These are phyloP conservation scores for Schizothecium vesticola DNA, from an alignment of 495 filamentous ascomycete genomes.

Conservation along the genomic window DNA sequence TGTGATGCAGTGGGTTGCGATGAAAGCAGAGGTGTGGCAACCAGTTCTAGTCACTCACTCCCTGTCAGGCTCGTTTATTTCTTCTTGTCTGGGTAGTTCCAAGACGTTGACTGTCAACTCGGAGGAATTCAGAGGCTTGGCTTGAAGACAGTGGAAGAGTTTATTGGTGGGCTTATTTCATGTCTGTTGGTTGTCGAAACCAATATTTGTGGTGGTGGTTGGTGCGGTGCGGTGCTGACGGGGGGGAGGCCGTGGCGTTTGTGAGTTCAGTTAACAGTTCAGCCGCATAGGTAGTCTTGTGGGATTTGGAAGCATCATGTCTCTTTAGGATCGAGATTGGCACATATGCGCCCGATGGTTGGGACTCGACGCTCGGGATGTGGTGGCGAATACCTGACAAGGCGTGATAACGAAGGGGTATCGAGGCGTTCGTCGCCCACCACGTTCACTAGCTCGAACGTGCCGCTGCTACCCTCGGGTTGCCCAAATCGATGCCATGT, in stretches of 20 bases:
- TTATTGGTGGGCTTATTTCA: background rate
- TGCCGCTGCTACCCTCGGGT: background rate
- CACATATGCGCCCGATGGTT: background rate
- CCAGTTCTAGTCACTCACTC: background rate
- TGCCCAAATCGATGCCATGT: background rate
- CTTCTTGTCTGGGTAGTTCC: background rate
- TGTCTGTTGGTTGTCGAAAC: background rate
- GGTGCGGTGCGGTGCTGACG: background rate
- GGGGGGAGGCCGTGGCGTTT: background rate
- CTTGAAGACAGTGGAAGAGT: background rate
- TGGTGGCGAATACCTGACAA: background rate
- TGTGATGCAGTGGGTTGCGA: background rate
- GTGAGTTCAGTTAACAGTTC: background rate
- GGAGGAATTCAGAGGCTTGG: background rate
- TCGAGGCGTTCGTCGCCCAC: background rate
- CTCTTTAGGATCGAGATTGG: background rate
- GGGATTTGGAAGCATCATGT: background rate
- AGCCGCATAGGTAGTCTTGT: background rate
- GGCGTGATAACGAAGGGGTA: background rate
- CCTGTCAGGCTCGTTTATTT: background rate
- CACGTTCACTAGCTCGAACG: background rate
- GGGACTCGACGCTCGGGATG: background rate
- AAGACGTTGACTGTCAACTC: background rate
- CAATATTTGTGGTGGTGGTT: background rate
- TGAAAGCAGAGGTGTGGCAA: background rate